Conservation (phyloP, 805 yeast species). For the Naumovozyma castellii region DNA sequence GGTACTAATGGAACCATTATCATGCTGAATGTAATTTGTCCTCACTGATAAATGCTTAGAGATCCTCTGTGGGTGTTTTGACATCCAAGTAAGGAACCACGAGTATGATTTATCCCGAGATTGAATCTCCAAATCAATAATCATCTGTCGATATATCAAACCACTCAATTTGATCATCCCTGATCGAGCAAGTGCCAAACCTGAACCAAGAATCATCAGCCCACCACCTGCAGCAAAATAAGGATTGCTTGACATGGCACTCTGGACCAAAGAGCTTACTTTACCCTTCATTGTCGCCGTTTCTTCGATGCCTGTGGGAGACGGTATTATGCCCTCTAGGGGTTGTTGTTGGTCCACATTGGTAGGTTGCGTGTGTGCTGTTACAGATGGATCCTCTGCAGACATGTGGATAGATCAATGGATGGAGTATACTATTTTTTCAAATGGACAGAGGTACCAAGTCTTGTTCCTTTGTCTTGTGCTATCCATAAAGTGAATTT, state of each 20-base stretch:
- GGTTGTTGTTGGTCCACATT: no score
- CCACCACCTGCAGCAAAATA: slow-evolving; percentile 99
- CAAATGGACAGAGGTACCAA: no score
- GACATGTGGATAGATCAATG: no score
- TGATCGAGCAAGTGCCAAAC: slow-evolving; percentile 65
- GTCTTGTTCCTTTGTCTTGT: no score
- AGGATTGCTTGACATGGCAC: slow-evolving; percentile 66
- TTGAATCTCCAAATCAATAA: slow-evolving; percentile 89
- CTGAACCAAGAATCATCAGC: slow-evolving; percentile 88
- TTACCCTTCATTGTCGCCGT: slow-evolving; percentile 23
- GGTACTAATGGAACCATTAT: slow-evolving; percentile 83
- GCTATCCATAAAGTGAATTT: no score
- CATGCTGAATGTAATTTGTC: slow-evolving; percentile 78
- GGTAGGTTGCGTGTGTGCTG: no score
- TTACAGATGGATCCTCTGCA: no score
- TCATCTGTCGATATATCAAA: slow-evolving; percentile 67
- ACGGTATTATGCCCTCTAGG: no score
- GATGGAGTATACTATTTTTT: no score
- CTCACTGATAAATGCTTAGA: slow-evolving; percentile 86
- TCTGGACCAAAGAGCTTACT: slow-evolving; percentile 36
- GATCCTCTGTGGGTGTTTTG: slow-evolving; percentile 60
- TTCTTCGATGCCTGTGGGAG: background rate
- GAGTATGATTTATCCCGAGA: slow-evolving; percentile 85
- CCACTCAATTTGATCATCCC: slow-evolving; percentile 55
- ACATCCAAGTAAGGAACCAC: slow-evolving; percentile 97